Base-by-base conservation (phyloP, 495 filamentous ascomycete genomes). In the Neurospora sp. region DNA sequence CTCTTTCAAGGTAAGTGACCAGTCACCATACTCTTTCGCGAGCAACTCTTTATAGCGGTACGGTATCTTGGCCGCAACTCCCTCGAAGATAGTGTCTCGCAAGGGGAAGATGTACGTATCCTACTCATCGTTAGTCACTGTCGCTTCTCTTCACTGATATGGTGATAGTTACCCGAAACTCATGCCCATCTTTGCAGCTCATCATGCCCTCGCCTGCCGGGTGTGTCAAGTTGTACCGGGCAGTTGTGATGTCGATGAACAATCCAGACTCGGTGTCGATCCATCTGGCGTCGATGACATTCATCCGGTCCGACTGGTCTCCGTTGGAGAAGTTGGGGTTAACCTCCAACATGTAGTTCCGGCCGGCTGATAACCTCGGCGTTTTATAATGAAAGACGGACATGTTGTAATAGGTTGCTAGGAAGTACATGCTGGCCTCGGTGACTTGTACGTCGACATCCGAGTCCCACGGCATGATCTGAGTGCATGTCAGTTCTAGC, bases 281-380 rank as follows among this genome's bases (percentile, higher is more conserved):
- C 90, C 90, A 94, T 18, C 92, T 82, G 42, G 91, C 91, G 78
- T 94, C 92, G 73, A 93, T 92, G 65, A 92, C 86, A 73, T 93
- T 92, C 69, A 82, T 77, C 4, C 85, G 87, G 74, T 89, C 86
- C 3, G 90, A 89, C 35, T 86, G 82, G 42, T 88, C 86, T 10
- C 91, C 86, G 73, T 92, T 85, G 20, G 81, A 82, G 27, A 85
- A 84, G 79, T 88, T 88, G 0, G 90, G 90, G 75, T 93, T 94
- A 48, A 94, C 81, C 72, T 93, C 91, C 7, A 94, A 84, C 6
- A 92, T 83, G 75, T 92, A 94, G 31, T 84, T 80, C 6, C 90
- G 85, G 22, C 85, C 81, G 12, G 78, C 72, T 12, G 82, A 80
- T 16, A 78, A 73, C 4, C 71, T 77, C 3, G 83, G 83, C 9